These are phyloP conservation scores for Picea sitchensis DNA, from an alignment of 75 land plant species.

Conservation along the genomic window DNA sequence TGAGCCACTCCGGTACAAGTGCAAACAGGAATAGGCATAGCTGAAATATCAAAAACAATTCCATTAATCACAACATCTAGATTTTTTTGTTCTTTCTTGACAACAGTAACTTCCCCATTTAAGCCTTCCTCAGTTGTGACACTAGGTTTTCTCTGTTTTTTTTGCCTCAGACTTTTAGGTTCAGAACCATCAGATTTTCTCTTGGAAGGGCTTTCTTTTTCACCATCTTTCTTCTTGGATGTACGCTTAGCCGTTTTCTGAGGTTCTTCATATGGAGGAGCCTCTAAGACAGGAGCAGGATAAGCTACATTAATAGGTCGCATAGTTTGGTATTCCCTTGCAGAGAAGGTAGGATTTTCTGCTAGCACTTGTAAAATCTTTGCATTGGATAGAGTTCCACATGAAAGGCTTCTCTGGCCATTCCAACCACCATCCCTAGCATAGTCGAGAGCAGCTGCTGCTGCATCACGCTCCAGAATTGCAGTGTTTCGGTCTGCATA, in stretches of 20 bases:
- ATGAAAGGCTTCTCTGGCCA: slow-evolving; percentile 16
- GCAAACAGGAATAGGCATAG: slow-evolving; percentile 61
- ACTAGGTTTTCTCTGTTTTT: slow-evolving; percentile 31
- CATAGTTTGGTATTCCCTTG: slow-evolving; percentile 5
- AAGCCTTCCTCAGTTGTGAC: slow-evolving; percentile 13
- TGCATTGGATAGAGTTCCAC: slow-evolving; percentile 3
- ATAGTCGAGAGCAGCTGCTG: slow-evolving; percentile 40
- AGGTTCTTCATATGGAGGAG: slow-evolving; percentile 17
- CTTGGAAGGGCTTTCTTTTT: slow-evolving; percentile 27
- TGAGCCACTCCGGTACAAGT: slow-evolving; percentile 59
- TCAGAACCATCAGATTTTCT: slow-evolving; percentile 27
- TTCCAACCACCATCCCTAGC: slow-evolving; percentile 48
- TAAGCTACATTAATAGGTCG: neutral
- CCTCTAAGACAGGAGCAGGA: slow-evolving; percentile 5
- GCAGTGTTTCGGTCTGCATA: slow-evolving; percentile 28
- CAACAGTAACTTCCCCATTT: slow-evolving; percentile 8
- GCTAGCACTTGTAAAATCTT: slow-evolving; percentile 35
- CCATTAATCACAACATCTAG: slow-evolving; percentile 49
- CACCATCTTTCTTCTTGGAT: slow-evolving; percentile 4
- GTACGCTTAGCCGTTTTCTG: slow-evolving; percentile 13
- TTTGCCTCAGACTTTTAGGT: slow-evolving; percentile 32
- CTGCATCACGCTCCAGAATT: slow-evolving; percentile 21
- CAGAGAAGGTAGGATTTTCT: slow-evolving; percentile 14
- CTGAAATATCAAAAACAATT: slow-evolving; percentile 41
- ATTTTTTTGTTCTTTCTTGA: slow-evolving; percentile 30